These are phyloP conservation scores for Fusarium drepaniforme DNA, from an alignment of 2,329 filamentous ascomycete genomes.

Conservation along the genomic window DNA sequence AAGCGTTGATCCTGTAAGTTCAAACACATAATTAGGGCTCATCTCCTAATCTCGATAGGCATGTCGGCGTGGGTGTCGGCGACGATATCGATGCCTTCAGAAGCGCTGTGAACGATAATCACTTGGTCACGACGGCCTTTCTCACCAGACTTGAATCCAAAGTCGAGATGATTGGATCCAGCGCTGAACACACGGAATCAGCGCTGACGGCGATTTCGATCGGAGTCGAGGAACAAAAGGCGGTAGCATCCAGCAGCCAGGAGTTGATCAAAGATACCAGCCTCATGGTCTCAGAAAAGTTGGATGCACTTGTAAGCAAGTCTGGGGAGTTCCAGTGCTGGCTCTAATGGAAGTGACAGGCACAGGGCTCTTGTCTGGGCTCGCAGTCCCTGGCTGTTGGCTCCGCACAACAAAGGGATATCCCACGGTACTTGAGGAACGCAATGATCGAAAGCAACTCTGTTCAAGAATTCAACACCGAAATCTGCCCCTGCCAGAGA, in stretches of 20 bases:
- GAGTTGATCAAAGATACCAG: background rate
- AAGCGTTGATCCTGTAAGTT: background rate
- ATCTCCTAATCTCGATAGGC: background rate
- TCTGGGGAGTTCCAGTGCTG: accelerated
- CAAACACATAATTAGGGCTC: accelerated
- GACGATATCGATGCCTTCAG: background rate
- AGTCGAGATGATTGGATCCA: background rate
- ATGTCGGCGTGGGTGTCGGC: background rate
- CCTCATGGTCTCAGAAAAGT: background rate
- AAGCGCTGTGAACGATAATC: accelerated
- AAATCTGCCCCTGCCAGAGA: background rate
- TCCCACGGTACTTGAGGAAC: background rate
- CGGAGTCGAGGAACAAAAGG: background rate
- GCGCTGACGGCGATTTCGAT: background rate
- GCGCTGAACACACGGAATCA: background rate
- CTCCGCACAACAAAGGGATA: background rate
- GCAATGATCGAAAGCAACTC: background rate
- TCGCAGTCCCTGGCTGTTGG: background rate
- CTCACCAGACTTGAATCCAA: background rate
- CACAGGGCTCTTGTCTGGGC: background rate
- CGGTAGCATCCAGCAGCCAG: background rate
- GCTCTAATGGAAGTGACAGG: background rate
- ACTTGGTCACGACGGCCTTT: background rate
- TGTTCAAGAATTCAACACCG: accelerated
- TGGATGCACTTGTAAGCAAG: background rate